Percentiles rank a stretch among this genome's conserved stretches.
Evolutionary conservation across 345 rosid species (phyloP).

Genomic region (Heritiera littoralis): DNA sequence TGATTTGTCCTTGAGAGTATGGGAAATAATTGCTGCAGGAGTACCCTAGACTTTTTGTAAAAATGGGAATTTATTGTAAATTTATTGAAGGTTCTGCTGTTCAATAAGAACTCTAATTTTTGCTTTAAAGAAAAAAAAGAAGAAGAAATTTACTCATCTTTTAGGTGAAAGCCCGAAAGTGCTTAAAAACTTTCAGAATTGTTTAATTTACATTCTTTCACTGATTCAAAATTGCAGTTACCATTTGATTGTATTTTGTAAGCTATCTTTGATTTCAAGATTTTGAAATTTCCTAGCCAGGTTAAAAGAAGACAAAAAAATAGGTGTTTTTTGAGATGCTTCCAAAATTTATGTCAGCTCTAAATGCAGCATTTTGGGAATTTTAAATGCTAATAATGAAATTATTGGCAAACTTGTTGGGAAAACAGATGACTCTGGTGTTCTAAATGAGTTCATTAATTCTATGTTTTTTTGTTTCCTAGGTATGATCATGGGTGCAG

Average conservation of each 20-base stretch:
- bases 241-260: neutral
- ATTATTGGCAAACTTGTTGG: neutral
- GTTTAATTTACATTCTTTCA: neutral
- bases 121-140: neutral
- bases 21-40: neutral
- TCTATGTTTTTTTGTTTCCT: slow-evolving; percentile 16
- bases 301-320: neutral
- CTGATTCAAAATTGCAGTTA: neutral
- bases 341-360: neutral
- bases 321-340: neutral
- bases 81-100: neutral
- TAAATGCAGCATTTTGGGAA: neutral
- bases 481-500: slow-evolving; percentile 94
- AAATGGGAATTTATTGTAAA: neutral
- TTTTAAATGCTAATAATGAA: neutral
- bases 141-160: neutral
- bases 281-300: neutral
- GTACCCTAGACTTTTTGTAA: neutral
- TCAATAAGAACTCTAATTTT: neutral
- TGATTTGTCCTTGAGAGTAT: neutral
- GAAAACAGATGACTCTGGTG: neutral
- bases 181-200: neutral
- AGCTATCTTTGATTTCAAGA: neutral
- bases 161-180: neutral
- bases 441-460: neutral